Evolutionary conservation across 208 protist genomes (phyloP).

Genomic region (Leishmania major): DNA sequence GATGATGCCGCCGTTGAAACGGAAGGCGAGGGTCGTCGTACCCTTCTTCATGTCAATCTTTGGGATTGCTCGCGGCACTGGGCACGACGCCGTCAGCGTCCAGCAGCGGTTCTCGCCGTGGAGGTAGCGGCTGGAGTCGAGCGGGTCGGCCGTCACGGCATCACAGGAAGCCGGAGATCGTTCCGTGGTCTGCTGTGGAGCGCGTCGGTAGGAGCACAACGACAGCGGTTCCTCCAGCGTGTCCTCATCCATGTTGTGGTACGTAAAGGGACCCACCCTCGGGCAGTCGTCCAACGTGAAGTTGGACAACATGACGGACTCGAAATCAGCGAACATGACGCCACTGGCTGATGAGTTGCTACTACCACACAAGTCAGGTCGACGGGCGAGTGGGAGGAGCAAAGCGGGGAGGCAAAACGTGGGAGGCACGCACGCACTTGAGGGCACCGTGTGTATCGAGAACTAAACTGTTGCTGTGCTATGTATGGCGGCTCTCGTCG

Average conservation of each 20-base stretch:
- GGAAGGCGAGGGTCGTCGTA: slow-evolving; percentile 99
- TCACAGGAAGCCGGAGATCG: slow-evolving; percentile 53
- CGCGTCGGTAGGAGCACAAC: slow-evolving; percentile 27
- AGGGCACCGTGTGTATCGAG: too few species aligned
- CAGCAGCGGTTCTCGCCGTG: slow-evolving; percentile 68
- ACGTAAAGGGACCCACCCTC: slow-evolving; percentile 82
- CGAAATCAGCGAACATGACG: slow-evolving; percentile 70
- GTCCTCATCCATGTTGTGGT: slow-evolving; percentile 58
- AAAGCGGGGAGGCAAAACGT: not conserved
- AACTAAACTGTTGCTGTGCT: not conserved
- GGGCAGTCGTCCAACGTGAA: slow-evolving; percentile 82
- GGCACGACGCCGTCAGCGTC: slow-evolving; percentile 73
- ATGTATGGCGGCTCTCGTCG: not conserved
- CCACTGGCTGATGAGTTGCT: not conserved
- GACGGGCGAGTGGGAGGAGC: not conserved
- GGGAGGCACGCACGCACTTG: not conserved
- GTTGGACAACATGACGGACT: slow-evolving; percentile 71
- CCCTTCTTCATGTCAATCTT: slow-evolving; percentile 93
- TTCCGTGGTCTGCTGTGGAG: slow-evolving; percentile 15
- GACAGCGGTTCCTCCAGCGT: slow-evolving; percentile 21
- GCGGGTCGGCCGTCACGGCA: slow-evolving; percentile 72
- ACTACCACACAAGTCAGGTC: not conserved
- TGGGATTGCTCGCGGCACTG: slow-evolving; percentile 85
- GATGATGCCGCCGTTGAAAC: slow-evolving; percentile 98
- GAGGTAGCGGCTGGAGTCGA: slow-evolving; percentile 69